Evolutionary conservation across 2,329 filamentous ascomycete genomes (phyloP), one percentile per base, ranked within the genome.

Genomic region (Calonectria crousiana): DNA sequence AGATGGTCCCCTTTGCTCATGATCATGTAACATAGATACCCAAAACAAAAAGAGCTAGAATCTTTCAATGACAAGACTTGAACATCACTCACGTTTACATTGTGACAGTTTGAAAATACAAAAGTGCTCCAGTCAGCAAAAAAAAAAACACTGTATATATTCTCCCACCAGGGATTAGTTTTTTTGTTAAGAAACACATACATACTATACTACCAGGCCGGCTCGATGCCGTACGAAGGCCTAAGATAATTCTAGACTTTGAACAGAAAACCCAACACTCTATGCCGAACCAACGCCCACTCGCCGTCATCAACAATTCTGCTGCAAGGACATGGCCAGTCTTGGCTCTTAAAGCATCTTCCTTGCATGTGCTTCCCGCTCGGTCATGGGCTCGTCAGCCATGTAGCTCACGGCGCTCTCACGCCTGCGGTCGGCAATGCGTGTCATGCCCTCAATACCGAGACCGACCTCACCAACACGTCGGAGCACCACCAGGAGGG

Each of bases 381-480:
- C 81, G 14, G 74, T 80, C 23, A 78, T 74, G 28, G 75, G 76
- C 23, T 81, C 82, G 32, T 82, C 83, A 18, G 81, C 82, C 14
- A 74, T 74, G 6, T 77, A 80, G 76, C 85, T 88, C 18, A 84
- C 79, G 4, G 85, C 79, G 71, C 88, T 89, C 53, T 84, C 85
- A 64, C 87, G 83, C 58, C 88, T 81, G 70, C 78, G 79, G 47
- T 80, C 81, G 32, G 81, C 79, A 26, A 77, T 74, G 58, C 81
- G 82, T 38, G 81, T 80, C 87, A 91, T 87, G 3, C 87, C 87
- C 74, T 88, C 85, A 67, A 92, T 91, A 4, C 90, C 91, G 0
- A 93, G 83, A 23, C 87, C 89, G 3, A 94, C 91, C 85, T 98
- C 96, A 67, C 97, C 97, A 1, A 98, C 93, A 47, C 96, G 90